Percentiles rank a stretch among this genome's conserved stretches.
Conservation (phyloP, 306 rosid species). For the Nissolia schottii region DNA sequence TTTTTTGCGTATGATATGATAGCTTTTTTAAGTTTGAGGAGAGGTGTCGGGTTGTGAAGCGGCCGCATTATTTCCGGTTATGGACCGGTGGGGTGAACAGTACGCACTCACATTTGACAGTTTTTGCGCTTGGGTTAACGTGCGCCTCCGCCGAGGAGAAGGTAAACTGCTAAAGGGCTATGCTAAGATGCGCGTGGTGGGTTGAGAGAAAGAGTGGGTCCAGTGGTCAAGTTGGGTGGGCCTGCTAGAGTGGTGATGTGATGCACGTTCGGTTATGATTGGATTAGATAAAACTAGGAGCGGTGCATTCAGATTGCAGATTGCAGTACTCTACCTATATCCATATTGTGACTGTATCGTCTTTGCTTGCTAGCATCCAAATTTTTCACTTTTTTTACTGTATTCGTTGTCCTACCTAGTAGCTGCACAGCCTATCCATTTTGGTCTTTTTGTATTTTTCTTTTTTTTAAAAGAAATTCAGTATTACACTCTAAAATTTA, state of each 20-base stretch:
- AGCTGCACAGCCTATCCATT: neutral
- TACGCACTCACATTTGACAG: neutral
- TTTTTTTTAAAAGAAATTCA: neutral
- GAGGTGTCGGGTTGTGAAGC: slow-evolving; percentile 28
- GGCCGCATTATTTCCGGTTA: slow-evolving; percentile 21
- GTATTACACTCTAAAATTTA: neutral
- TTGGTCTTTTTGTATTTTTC: neutral
- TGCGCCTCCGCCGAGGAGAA: neutral
- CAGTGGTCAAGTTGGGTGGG: slow-evolving; percentile 1
- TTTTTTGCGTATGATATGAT: neutral
- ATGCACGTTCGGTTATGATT: neutral
- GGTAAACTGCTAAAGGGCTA: neutral
- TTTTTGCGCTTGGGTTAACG: neutral
- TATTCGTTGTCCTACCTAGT: neutral
- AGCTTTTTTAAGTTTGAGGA: slow-evolving; percentile 4
- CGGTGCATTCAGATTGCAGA: neutral
- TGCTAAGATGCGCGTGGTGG: slow-evolving; percentile 26
- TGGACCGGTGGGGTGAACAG: no score
- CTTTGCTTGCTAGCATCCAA: neutral
- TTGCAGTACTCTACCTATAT: neutral
- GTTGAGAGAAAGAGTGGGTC: slow-evolving; percentile 7
- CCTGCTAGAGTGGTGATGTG: neutral
- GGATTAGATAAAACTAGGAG: neutral
- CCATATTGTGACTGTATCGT: neutral
- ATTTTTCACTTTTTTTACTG: neutral